Percentiles rank a stretch among this genome's conserved stretches.
Conservation (phyloP, 495 filamentous ascomycete genomes). For the Darksidea phi region DNA sequence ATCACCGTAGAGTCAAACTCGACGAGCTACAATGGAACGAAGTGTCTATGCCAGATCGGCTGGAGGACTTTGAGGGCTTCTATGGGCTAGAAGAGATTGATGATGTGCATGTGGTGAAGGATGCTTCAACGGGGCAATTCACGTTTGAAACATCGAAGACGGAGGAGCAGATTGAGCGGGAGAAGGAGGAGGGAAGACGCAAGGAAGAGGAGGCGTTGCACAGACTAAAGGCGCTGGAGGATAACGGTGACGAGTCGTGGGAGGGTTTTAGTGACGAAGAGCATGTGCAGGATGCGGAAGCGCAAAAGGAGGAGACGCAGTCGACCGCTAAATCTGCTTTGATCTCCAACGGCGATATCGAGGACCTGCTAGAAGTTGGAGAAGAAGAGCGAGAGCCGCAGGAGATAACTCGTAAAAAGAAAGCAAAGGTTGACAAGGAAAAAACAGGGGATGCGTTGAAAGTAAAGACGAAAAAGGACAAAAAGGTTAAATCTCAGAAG, state of each 20-base stretch:
- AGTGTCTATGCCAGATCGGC: conserved; percentile 77
- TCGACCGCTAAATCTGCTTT: too few species aligned
- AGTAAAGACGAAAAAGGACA: conserved; percentile 37
- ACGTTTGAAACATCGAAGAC: conserved; percentile 34
- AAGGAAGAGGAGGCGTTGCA: conserved; percentile 1
- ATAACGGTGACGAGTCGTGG: conserved; percentile 50
- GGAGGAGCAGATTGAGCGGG: not conserved
- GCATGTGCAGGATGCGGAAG: not conserved
- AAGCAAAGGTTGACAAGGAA: not conserved
- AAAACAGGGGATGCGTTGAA: conserved; percentile 37
- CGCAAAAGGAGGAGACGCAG: not conserved
- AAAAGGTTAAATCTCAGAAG: conserved; percentile 36
- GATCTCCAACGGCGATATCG: too few species aligned
- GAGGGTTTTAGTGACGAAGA: conserved; percentile 54
- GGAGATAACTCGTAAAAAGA: not conserved
- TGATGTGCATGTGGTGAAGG: conserved; percentile 74
- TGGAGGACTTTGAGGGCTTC: conserved; percentile 93
- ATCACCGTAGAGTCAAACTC: conserved; percentile 40
- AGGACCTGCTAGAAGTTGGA: not conserved
- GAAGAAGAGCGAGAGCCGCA: not conserved
- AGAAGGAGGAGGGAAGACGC: not conserved
- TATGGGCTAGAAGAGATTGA: conserved; percentile 92
- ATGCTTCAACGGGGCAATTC: conserved; percentile 54
- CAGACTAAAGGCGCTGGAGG: not conserved
- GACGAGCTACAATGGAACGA: conserved; percentile 78